These are phyloP conservation scores for Inonotus hispidus DNA, from an alignment of 1,284 basidiomycete species.

Conservation along the genomic window DNA sequence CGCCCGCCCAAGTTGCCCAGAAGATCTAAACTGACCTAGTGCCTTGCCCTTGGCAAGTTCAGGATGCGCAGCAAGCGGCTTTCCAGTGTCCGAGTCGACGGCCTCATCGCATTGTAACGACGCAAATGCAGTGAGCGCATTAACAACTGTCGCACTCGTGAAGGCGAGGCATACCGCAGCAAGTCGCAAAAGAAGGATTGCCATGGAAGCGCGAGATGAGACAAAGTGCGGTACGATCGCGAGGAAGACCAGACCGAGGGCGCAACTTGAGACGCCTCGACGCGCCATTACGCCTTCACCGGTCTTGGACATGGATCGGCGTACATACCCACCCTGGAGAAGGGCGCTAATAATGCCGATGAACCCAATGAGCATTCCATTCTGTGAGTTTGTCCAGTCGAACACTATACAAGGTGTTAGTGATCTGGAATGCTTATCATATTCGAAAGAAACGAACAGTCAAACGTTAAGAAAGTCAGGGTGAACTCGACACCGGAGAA, in stretches of 20 bases:
- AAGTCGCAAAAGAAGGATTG: slow-evolving; percentile 60
- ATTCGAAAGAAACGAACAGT: slow-evolving; percentile 41
- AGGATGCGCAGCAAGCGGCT: slow-evolving; percentile 49
- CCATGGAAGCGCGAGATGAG: slow-evolving; percentile 35
- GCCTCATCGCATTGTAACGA: slow-evolving; percentile 81
- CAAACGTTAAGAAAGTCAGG: slow-evolving; percentile 84
- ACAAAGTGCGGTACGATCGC: slow-evolving; percentile 59
- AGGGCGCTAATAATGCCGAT: slow-evolving; percentile 86
- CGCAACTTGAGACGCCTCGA: slow-evolving; percentile 69
- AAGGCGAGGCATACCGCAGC: slow-evolving; percentile 82
- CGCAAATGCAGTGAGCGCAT: slow-evolving; percentile 79
- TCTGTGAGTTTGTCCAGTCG: slow-evolving; percentile 85
- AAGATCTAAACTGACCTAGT: slow-evolving; percentile 79
- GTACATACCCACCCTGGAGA: slow-evolving; percentile 88
- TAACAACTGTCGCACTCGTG: slow-evolving; percentile 90
- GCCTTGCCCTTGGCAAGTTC: slow-evolving; percentile 79
- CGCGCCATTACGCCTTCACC: slow-evolving; percentile 78
- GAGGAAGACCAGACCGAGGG: slow-evolving; percentile 62
- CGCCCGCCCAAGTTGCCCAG: slow-evolving; percentile 85
- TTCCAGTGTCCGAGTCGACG: slow-evolving; percentile 51
- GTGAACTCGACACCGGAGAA: slow-evolving; percentile 94
- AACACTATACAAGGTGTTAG: slow-evolving; percentile 46
- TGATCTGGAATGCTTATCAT: background rate
- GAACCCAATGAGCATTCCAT: slow-evolving; percentile 79
- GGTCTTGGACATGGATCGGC: slow-evolving; percentile 61